Evolutionary conservation across 169 alveolate species (phyloP).

Genomic region (Plasmodium vivax): DNA sequence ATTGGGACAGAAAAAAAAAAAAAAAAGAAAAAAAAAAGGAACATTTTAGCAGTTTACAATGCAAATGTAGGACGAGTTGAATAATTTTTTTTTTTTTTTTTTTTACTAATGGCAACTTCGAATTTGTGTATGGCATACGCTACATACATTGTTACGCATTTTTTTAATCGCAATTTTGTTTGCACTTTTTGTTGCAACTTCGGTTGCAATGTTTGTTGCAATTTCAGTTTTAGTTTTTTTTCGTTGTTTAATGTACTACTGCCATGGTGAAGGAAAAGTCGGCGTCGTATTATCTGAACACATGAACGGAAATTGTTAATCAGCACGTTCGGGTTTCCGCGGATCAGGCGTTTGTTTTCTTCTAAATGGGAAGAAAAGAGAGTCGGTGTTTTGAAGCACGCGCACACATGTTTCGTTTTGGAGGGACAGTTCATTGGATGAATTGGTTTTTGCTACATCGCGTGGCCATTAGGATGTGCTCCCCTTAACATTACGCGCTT

Average conservation of each 20-base stretch:
- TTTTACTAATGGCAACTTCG: not conserved
- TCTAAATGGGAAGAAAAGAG: not conserved
- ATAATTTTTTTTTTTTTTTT: not conserved
- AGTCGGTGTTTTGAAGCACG: not conserved
- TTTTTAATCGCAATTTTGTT: not conserved
- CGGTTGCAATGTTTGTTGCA: not conserved
- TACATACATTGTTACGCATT: not conserved
- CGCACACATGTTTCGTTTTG: not conserved
- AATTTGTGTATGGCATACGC: not conserved
- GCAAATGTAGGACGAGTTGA: not conserved
- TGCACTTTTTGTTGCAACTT: not conserved
- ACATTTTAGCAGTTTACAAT: not conserved
- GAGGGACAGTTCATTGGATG: not conserved
- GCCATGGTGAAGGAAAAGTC: slow-evolving; percentile 48
- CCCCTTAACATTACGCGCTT: not conserved
- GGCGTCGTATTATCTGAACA: not conserved
- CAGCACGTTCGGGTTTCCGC: not conserved
- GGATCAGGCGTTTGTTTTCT: not conserved
- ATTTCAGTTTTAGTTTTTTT: not conserved
- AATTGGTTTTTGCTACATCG: not conserved
- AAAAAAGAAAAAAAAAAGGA: not conserved
- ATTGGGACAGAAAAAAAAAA: slow-evolving; percentile 14
- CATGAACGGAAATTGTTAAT: not conserved
- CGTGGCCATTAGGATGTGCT: not conserved
- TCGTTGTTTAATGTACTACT: slow-evolving; percentile 29